phyloP scores from a whole-genome alignment of 208 protist genomes.

The Wallacemonas sp. region DNA sequence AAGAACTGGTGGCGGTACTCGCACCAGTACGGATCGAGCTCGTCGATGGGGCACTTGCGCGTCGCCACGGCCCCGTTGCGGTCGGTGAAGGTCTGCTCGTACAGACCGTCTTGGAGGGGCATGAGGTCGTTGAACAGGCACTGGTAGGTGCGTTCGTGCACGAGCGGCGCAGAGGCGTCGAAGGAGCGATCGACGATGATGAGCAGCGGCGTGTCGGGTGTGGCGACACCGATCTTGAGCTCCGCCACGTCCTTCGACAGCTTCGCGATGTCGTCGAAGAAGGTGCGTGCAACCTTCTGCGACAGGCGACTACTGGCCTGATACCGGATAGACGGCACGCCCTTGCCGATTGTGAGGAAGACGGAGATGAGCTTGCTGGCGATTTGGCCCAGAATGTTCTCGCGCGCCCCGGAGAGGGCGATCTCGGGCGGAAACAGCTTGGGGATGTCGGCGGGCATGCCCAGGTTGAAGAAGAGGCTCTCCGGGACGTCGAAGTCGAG shows the following conservation, averaged over 20 bases:
- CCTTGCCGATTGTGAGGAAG: slow-evolving; percentile 57
- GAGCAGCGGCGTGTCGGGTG: slow-evolving; percentile 45
- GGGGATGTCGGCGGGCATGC: slow-evolving; percentile 49
- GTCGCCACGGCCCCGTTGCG: slow-evolving; percentile 36
- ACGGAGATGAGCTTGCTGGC: slow-evolving; percentile 56
- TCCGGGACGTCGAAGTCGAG: slow-evolving; percentile 70
- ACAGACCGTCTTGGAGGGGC: slow-evolving; percentile 52
- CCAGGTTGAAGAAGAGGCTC: slow-evolving; percentile 67
- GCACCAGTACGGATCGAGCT: slow-evolving; percentile 77
- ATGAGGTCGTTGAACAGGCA: slow-evolving; percentile 79
- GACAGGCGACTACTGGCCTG: slow-evolving; percentile 55
- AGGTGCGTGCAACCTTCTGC: slow-evolving; percentile 40
- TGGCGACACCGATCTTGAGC: slow-evolving; percentile 24
- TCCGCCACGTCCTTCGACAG: slow-evolving; percentile 35
- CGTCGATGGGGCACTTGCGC: slow-evolving; percentile 55
- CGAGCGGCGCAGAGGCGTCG: slow-evolving; percentile 65
- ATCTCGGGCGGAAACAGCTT: slow-evolving; percentile 47
- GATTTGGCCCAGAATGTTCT: slow-evolving; percentile 49
- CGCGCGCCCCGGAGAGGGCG: slow-evolving; percentile 28
- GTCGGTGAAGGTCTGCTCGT: slow-evolving; percentile 57
- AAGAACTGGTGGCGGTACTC: slow-evolving; percentile 73
- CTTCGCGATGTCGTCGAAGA: slow-evolving; percentile 45
- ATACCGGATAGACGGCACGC: slow-evolving; percentile 64
- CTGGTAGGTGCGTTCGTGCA: slow-evolving; percentile 89
- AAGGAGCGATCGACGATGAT: slow-evolving; percentile 85